Evolutionary conservation across 257 asterid species (phyloP).

Genomic region (Handroanthus guayacan): DNA sequence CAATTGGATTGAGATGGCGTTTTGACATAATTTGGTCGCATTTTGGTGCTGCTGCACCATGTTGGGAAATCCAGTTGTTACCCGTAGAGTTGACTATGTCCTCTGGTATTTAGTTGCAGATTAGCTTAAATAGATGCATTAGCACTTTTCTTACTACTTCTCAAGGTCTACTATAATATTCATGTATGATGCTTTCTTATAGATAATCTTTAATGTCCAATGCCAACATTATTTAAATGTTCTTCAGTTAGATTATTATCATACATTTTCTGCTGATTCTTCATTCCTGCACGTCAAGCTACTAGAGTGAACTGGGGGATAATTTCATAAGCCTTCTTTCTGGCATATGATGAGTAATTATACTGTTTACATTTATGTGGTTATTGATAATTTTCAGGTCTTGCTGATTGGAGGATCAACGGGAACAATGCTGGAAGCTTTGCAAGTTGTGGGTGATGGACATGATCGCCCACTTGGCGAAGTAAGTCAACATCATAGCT

Average conservation of each 20-base stretch:
- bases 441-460: constrained; percentile 73
- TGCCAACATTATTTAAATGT: not conserved
- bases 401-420: constrained; percentile 83
- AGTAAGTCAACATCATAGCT: constrained; percentile 46
- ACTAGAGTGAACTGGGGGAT: not conserved
- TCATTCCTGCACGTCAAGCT: not conserved
- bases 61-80: not conserved
- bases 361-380: not conserved
- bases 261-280: not conserved
- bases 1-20: not conserved
- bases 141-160: not conserved
- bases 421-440: constrained; percentile 80
- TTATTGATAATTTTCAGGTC: constrained; percentile 50
- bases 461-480: constrained; percentile 55
- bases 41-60: not conserved
- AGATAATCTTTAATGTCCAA: not conserved
- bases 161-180: not conserved
- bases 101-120: not conserved
- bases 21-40: not conserved
- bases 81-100: not conserved
- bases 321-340: not conserved
- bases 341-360: not conserved
- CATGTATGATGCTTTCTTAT: not conserved
- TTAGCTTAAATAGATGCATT: not conserved
- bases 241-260: not conserved